Conservation (phyloP, 345 rosid species). For the Chamaenerion angustifolium region DNA sequence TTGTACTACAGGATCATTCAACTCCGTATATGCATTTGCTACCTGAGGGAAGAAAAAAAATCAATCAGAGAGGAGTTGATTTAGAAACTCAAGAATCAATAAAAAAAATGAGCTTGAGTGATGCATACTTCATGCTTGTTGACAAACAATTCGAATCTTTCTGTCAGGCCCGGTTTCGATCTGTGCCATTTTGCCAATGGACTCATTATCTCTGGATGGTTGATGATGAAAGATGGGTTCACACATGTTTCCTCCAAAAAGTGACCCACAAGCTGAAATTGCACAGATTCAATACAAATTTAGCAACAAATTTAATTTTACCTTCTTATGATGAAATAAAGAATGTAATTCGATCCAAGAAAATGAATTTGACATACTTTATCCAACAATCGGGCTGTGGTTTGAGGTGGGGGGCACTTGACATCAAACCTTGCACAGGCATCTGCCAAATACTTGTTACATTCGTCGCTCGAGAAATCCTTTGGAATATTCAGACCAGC, state of each 20-base stretch:
- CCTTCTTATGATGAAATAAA: too few species aligned
- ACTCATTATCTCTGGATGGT: slow-evolving; percentile 91
- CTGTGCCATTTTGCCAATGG: slow-evolving; percentile 87
- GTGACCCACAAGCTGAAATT: slow-evolving; percentile 82
- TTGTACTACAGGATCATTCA: slow-evolving; percentile 94
- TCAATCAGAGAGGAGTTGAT: not conserved
- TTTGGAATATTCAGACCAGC: slow-evolving; percentile 82
- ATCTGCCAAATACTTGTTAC: slow-evolving; percentile 57
- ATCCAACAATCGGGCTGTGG: slow-evolving; percentile 78
- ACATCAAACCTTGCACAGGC: slow-evolving; percentile 66
- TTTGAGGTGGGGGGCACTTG: slow-evolving; percentile 88
- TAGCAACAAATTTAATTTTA: not conserved
- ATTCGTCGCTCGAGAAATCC: slow-evolving; percentile 69
- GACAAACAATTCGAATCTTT: slow-evolving; percentile 82
- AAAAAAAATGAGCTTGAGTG: not conserved
- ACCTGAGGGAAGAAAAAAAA: slow-evolving; percentile 25
- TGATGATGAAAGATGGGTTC: slow-evolving; percentile 83
- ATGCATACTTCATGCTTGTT: slow-evolving; percentile 71
- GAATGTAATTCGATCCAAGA: not conserved
- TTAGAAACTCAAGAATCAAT: too few species aligned
- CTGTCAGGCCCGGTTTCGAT: slow-evolving; percentile 56
- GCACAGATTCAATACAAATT: slow-evolving; percentile 4
- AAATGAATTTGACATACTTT: slow-evolving; percentile 33
- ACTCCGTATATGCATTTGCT: slow-evolving; percentile 92
- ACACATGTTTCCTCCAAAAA: slow-evolving; percentile 84